phyloP scores from a whole-genome alignment of 2,329 filamentous ascomycete species.

The Ascochyta viciae-villosae region DNA sequence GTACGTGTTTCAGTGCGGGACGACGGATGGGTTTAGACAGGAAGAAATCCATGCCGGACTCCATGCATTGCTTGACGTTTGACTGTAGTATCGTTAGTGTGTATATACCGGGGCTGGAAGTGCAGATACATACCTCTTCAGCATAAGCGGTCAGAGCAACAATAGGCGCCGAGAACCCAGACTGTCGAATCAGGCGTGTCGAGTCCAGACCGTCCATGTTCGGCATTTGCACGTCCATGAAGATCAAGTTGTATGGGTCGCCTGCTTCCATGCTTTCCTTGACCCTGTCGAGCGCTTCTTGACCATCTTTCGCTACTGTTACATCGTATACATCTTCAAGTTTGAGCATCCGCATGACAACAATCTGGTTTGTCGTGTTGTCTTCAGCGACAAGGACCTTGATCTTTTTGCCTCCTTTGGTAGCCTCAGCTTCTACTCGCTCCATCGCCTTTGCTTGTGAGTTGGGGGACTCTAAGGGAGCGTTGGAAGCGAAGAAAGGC shows the following conservation, averaged over 20 bases:
- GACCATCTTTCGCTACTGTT: conserved; percentile 75
- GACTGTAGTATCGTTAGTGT: conserved; percentile 30
- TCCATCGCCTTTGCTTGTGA: conserved; percentile 72
- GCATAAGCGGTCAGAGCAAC: conserved; percentile 90
- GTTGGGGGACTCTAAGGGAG: conserved; percentile 59
- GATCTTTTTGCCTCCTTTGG: conserved; percentile 65
- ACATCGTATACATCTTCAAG: conserved; percentile 85
- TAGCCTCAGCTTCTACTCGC: conserved; percentile 68
- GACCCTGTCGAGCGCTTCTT: conserved; percentile 87
- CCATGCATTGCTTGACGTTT: conserved; percentile 62
- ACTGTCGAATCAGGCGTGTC: conserved; percentile 81
- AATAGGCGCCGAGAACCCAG: conserved; percentile 87
- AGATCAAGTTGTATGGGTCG: conserved; percentile 82
- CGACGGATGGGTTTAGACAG: conserved; percentile 77
- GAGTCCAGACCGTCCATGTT: conserved; percentile 89
- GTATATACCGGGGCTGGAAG: neutral
- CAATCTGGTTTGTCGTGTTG: conserved; percentile 61
- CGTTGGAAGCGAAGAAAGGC: conserved; percentile 72
- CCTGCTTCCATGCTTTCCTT: conserved; percentile 79
- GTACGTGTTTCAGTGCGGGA: conserved; percentile 84
- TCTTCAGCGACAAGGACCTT: conserved; percentile 87
- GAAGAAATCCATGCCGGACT: conserved; percentile 92
- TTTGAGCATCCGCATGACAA: conserved; percentile 70
- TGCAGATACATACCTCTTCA: conserved; percentile 73
- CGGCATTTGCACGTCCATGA: conserved; percentile 97